A percentile compares a stretch with the other conserved stretches of the same genome.
These are phyloP conservation scores for Boeremia exigua DNA, from an alignment of 2,329 filamentous ascomycete genomes.

Conservation along the genomic window DNA sequence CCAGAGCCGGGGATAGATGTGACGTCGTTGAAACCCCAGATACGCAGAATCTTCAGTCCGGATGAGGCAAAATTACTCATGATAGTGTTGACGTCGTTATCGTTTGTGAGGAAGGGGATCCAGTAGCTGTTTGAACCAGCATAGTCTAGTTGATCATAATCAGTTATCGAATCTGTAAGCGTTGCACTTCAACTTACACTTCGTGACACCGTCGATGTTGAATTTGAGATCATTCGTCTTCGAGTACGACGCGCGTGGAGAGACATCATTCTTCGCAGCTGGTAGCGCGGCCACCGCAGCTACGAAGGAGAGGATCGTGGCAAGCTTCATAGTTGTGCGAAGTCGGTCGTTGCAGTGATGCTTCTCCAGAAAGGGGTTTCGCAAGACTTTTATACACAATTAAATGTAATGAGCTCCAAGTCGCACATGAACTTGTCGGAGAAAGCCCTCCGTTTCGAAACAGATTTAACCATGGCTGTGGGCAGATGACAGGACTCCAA, in stretches of 20 bases:
- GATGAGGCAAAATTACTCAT: constrained; percentile 55
- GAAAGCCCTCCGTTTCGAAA: constrained; percentile 11
- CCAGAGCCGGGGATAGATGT: constrained; percentile 50
- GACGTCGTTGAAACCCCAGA: constrained; percentile 70
- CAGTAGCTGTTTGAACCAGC: constrained; percentile 64
- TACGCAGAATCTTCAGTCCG: constrained; percentile 64
- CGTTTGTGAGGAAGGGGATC: constrained; percentile 60
- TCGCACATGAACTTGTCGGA: background rate
- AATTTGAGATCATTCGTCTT: constrained; percentile 41
- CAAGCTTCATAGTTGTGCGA: constrained; percentile 30
- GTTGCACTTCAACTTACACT: constrained; percentile 23
- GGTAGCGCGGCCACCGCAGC: constrained; percentile 31
- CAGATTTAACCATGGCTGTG: background rate
- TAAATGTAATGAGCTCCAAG: background rate
- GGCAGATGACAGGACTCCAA: constrained; percentile 3
- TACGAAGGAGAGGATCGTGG: constrained; percentile 25
- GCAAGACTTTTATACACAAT: background rate
- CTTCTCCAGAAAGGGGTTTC: background rate
- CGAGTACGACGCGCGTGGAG: constrained; percentile 32
- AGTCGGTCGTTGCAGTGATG: background rate
- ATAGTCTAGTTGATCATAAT: constrained; percentile 14
- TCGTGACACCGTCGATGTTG: constrained; percentile 44
- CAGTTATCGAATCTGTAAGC: background rate
- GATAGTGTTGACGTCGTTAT: constrained; percentile 61
- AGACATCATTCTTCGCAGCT: constrained; percentile 16